Evolutionary conservation across 2,329 filamentous ascomycete genomes (phyloP).

Genomic region (Xylariaceae sp.): DNA sequence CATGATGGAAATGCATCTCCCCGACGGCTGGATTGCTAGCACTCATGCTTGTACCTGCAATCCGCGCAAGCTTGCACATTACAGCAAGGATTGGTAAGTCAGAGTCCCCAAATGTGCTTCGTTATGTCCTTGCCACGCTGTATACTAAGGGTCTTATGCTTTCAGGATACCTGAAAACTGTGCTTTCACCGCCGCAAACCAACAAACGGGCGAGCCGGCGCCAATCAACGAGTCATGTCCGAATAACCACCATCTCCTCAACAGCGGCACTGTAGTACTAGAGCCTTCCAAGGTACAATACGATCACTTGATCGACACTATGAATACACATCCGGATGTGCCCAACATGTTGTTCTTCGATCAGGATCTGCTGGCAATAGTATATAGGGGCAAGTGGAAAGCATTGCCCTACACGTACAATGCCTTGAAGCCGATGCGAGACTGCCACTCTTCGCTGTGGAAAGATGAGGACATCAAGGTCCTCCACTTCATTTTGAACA

Average conservation of each 20-base stretch:
- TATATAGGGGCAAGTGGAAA: conserved; percentile 29
- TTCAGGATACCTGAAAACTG: conserved; percentile 31
- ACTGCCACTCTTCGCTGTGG: conserved; percentile 28
- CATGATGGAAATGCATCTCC: conserved; percentile 31
- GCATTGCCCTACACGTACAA: conserved; percentile 31
- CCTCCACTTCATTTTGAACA: conserved; percentile 32
- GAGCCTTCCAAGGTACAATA: conserved; percentile 29
- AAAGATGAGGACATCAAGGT: conserved; percentile 27
- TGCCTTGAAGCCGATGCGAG: conserved; percentile 32
- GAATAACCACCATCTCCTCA: conserved; percentile 35
- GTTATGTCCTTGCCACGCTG: background rate
- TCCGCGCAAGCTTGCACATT: conserved; percentile 31
- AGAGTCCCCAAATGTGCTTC: background rate
- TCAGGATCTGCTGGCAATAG: conserved; percentile 31
- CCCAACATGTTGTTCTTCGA: conserved; percentile 32
- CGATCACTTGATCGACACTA: conserved; percentile 30
- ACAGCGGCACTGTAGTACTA: conserved; percentile 35
- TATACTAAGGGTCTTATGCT: background rate
- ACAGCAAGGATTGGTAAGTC: conserved; percentile 32
- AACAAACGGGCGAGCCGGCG: conserved; percentile 26
- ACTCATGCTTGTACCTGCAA: conserved; percentile 34
- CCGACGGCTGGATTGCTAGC: conserved; percentile 33
- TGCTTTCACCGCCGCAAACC: conserved; percentile 31
- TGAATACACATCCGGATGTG: conserved; percentile 32
- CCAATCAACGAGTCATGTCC: conserved; percentile 27